Evolutionary conservation across 257 asterid species (phyloP).

Genomic region (Solanum arcanum): DNA sequence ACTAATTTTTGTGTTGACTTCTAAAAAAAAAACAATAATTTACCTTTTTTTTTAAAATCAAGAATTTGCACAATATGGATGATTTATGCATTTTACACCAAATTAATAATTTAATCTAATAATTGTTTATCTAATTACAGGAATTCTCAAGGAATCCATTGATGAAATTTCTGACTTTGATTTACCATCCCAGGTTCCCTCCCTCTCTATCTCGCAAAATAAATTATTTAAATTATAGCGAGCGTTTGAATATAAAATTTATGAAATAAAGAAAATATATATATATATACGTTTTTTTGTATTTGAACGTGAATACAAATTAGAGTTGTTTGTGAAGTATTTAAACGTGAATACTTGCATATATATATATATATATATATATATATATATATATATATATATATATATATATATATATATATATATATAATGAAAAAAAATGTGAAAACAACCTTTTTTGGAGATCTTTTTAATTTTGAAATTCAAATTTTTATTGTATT

Average conservation of each 20-base stretch:
- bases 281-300: too few relatives aligned
- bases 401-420: too few relatives aligned
- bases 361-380: too few relatives aligned
- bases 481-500: neutral
- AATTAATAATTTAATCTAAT: neutral
- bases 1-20: neutral
- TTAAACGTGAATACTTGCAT: too few relatives aligned
- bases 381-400: too few relatives aligned
- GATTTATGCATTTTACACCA: neutral
- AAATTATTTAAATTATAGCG: neutral
- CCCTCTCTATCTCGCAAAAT: neutral
- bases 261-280: neutral
- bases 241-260: fast-evolving
- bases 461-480: too few relatives aligned
- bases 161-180: neutral
- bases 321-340: neutral
- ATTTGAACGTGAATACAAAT: fast-evolving
- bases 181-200: neutral
- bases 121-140: neutral
- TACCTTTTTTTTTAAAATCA: neutral
- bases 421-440: too few relatives aligned
- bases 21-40: neutral
- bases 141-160: neutral
- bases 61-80: neutral
- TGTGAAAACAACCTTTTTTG: neutral